These are phyloP conservation scores for Tuber magnatum DNA, from an alignment of 495 filamentous ascomycete genomes.

Conservation along the genomic window DNA sequence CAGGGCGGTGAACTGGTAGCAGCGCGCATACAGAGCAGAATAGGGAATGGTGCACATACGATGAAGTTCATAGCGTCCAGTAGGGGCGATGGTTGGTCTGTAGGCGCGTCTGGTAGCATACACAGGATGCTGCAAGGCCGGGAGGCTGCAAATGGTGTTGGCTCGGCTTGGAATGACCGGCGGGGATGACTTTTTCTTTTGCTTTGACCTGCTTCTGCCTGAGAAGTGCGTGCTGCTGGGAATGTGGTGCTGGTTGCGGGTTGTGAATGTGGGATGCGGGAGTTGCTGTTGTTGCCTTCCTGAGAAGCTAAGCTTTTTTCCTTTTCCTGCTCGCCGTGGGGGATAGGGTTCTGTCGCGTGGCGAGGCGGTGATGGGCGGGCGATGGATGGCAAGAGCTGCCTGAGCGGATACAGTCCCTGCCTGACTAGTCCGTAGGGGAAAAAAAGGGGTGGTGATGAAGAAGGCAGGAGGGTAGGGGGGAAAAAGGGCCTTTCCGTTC, in stretches of 20 bases:
- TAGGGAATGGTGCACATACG: slow-evolving; percentile 35
- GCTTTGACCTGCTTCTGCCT: slow-evolving; percentile 12
- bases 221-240: slow-evolving; percentile 5
- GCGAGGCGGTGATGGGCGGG: slow-evolving; percentile 33
- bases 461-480: slow-evolving; percentile 2
- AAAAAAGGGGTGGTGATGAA: slow-evolving; percentile 3
- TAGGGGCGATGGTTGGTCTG: slow-evolving; percentile 24
- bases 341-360: slow-evolving; percentile 26
- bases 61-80: slow-evolving; percentile 41
- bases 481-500: slow-evolving; percentile 12
- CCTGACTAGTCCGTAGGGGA: slow-evolving; percentile 7
- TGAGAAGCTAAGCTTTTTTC: slow-evolving; percentile 23
- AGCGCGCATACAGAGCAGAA: slow-evolving; percentile 13
- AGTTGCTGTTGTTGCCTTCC: slow-evolving; percentile 29
- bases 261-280: slow-evolving; percentile 8
- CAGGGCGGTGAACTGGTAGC: slow-evolving; percentile 15
- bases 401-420: slow-evolving; percentile 1
- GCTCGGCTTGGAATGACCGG: slow-evolving; percentile 6
- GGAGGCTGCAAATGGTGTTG: slow-evolving; percentile 23
- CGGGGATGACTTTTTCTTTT: slow-evolving; percentile 3
- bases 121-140: slow-evolving; percentile 13
- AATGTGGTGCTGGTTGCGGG: slow-evolving; percentile 8
- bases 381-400: slow-evolving; percentile 8
- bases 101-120: slow-evolving; percentile 17
- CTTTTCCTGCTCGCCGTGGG: slow-evolving; percentile 16